Evolutionary conservation across 2,329 filamentous ascomycete genomes (phyloP), one percentile per base, ranked within the genome.

Genomic region (Alternaria incomplexa): DNA sequence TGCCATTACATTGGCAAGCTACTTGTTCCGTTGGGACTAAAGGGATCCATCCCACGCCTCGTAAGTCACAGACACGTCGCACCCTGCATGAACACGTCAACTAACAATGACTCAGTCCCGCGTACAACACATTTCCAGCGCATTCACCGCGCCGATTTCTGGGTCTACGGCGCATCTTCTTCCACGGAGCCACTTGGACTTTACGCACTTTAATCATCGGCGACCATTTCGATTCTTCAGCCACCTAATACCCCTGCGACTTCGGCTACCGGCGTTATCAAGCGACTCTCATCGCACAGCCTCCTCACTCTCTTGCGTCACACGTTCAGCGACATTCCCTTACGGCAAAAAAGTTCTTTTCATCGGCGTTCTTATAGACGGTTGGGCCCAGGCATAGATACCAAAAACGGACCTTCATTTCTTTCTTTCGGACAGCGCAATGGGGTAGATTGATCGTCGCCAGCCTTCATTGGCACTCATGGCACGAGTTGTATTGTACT

Each of bases 361-460:
- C 60, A 62, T 53, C 72, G 78, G 77, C 78, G 78, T 80, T 80
- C 15, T 72, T 69, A 73, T 80, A 80, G 78, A 80, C 69, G 76
- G 76, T 71, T 68, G 58, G 75, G 77, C 77, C 72, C 77, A 78
- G 77, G 77, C 77, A 79, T 73, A 73, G 76, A 80, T 79, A 80
- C 72, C 77, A 80, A 79, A 80, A 77, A 73, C 68, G 74, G 76
- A 65, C 45, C 71, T 67, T 73, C 50, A 52, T 73, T 67, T 66
- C 67, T 68, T 64, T 68, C 58, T 70, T 68, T 67, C 57, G 66
- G 61, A 68, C 64, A 72, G 69, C 63, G 75, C 75, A 77, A 73
- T 64, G 65, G 69, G 74, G 70, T 77, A 79, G 74, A 78, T 48
- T 59, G 36, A 70, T 73, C 73, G 70, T 64, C 50, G 73, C 68